Percentiles rank a stretch among this genome's conserved stretches.
Conservation (phyloP, 106 monocot species). For the Allium sativum region DNA sequence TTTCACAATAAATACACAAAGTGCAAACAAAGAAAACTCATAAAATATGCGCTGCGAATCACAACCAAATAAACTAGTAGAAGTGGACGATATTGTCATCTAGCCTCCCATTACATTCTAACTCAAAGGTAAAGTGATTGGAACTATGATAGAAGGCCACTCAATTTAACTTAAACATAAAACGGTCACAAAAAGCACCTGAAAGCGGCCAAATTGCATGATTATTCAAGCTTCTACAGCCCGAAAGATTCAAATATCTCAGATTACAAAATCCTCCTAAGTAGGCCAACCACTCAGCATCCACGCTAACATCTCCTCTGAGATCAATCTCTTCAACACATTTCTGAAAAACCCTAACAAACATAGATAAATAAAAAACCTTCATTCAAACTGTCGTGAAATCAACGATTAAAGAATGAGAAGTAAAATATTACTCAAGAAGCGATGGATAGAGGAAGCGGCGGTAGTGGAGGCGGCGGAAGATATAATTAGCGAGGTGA, state of each 20-base stretch:
- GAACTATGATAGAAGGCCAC: no score
- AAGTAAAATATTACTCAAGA: constrained; percentile 40
- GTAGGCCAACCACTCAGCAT: constrained; percentile 96
- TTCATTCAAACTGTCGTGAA: neutral
- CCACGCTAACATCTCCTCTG: constrained; percentile 37
- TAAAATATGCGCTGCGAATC: no score
- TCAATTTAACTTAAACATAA: neutral
- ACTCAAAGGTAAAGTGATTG: no score
- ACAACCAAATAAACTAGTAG: no score
- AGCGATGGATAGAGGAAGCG: constrained; percentile 75
- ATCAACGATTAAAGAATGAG: neutral
- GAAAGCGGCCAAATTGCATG: constrained; percentile 60
- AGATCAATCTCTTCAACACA: constrained; percentile 58
- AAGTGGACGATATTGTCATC: no score
- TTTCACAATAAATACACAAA: no score
- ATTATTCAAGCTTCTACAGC: constrained; percentile 53
- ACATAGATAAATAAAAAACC: neutral
- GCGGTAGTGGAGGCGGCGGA: constrained; percentile 55
- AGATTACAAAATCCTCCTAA: constrained; percentile 64
- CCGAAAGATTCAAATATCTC: constrained; percentile 32
- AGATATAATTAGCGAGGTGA: constrained; percentile 60
- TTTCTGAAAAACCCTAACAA: constrained; percentile 57
- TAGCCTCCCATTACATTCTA: no score
- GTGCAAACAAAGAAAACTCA: no score
- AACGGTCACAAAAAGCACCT: constrained; percentile 17